Conservation (phyloP, 768 basidiomycete species). For the Pisolithus orientalis region DNA sequence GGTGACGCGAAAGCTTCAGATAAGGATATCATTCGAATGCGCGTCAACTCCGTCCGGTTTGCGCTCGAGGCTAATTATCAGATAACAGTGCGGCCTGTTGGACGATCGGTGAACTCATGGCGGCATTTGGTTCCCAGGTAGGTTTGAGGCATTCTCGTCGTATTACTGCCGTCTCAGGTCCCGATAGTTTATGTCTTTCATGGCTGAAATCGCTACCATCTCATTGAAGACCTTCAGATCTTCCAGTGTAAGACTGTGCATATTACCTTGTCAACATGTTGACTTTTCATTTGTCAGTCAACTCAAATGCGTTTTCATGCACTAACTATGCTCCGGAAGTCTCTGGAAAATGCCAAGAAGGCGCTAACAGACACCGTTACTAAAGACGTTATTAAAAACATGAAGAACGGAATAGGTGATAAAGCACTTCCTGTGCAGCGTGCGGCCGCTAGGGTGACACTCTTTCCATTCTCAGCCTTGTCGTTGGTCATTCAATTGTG, state of each 20-base stretch:
- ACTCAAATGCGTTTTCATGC: conserved; percentile 81
- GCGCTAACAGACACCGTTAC: conserved; percentile 72
- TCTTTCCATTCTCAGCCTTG: conserved; percentile 1
- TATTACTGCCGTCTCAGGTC: background rate
- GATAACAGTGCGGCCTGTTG: conserved; percentile 69
- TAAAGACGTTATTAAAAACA: conserved; percentile 83
- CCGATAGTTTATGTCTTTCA: conserved; percentile 86
- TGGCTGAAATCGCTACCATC: conserved; percentile 72
- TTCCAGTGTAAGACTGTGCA: conserved; percentile 51
- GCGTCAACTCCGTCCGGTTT: conserved; percentile 20
- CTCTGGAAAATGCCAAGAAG: conserved; percentile 72
- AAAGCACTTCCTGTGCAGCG: conserved; percentile 84
- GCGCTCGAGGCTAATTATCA: conserved; percentile 3
- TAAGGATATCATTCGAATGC: conserved; percentile 65
- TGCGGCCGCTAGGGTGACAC: conserved; percentile 65
- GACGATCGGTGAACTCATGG: conserved; percentile 87
- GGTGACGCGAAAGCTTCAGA: conserved; percentile 64
- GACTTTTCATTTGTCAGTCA: conserved; percentile 39
- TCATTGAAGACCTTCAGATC: conserved; percentile 65
- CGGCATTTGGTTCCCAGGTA: conserved; percentile 76
- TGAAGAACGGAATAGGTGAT: conserved; percentile 68
- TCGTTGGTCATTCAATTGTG: conserved; percentile 9
- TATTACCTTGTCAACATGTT: conserved; percentile 2
- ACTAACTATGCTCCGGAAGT: conserved; percentile 68
- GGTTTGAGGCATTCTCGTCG: conserved; percentile 17